Conservation (phyloP, 495 filamentous ascomycete genomes). For the Elasticomyces elasticus region DNA sequence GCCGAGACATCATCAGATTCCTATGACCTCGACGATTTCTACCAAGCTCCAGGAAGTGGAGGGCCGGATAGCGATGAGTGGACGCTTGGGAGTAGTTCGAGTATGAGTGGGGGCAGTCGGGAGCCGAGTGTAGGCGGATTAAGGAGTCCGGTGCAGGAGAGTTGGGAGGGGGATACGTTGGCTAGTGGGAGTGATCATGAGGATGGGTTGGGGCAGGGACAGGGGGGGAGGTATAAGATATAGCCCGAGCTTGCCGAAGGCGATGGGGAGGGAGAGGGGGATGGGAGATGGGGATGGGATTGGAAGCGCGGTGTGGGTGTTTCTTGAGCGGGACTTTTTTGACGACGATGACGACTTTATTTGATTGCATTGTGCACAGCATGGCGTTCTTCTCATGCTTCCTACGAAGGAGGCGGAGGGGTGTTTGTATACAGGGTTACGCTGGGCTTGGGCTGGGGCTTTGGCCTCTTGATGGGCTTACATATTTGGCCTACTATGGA, state of each 20-base stretch:
- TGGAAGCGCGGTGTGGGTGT: not conserved
- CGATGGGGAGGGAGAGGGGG: not conserved
- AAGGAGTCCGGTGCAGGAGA: conserved; percentile 48
- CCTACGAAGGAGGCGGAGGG: no score
- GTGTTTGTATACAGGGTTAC: no score
- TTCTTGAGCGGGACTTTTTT: not conserved
- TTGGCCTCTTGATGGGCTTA: no score
- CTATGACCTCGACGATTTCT: conserved; percentile 1
- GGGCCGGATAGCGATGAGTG: conserved; percentile 54
- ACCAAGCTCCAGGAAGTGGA: not conserved
- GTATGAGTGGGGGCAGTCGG: conserved; percentile 41
- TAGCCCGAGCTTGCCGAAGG: no score
- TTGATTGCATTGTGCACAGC: not conserved
- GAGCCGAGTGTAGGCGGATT: conserved; percentile 27
- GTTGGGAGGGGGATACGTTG: conserved; percentile 54
- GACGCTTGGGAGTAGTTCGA: conserved; percentile 64
- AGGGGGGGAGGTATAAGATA: not conserved
- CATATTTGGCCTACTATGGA: no score
- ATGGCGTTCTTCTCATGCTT: not conserved
- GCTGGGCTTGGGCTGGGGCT: no score
- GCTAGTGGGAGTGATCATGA: conserved; percentile 23
- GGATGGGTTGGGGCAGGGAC: not conserved
- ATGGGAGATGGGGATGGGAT: not conserved
- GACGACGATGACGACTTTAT: not conserved
- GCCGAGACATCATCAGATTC: no score